Base-by-base conservation (phyloP, 179 eudicot genomes). In the Actinidia polygama region DNA sequence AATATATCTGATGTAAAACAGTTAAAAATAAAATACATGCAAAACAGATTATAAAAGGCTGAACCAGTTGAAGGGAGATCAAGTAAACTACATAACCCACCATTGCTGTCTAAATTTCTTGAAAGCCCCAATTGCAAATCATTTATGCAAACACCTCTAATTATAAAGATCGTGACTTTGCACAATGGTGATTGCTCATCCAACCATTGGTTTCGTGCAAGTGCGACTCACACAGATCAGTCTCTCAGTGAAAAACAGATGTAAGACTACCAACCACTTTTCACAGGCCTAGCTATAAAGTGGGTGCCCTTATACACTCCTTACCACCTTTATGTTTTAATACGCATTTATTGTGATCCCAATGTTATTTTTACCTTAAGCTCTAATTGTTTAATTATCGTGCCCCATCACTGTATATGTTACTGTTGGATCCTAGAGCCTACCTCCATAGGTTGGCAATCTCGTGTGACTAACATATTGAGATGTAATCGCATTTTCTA, bases 111-210 rank as follows among this genome's bases (percentile, higher is more conserved):
- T 51, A 23, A 15, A 71, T 16, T 51, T 21, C 11, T 15, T 14
- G 6, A 73, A 55, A 8, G 16, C 62, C 63, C 49, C 16, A 21
- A 4, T 53, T 55, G 50, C 82, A 79, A 67, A 79, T 51, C 75
- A 57, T 9, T 68, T 10, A 6, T 46, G 23, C 24, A 23, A n/a
- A 79, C 36, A 30, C 36, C 24, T 57, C 23, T 59, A 14, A 18
- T 59, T 59, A 19, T 59, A 18, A 8, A 19, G 23, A 5, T 59
- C 6, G 23, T 59, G 23, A 4, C 64, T 6, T 59, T 5, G 7
- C 18, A 18, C 9, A 7, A 59, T 59, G 23, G 23, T 7, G 19
- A 59, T 18, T 59, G 23, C 6, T 59, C 64, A 59, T 59, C 23
- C 23, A 18, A n/a, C 64, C 64, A 59, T 4, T 8, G 8, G 7